Base-by-base conservation (phyloP, 2,329 filamentous ascomycete species). In the Truncatella angustata region DNA sequence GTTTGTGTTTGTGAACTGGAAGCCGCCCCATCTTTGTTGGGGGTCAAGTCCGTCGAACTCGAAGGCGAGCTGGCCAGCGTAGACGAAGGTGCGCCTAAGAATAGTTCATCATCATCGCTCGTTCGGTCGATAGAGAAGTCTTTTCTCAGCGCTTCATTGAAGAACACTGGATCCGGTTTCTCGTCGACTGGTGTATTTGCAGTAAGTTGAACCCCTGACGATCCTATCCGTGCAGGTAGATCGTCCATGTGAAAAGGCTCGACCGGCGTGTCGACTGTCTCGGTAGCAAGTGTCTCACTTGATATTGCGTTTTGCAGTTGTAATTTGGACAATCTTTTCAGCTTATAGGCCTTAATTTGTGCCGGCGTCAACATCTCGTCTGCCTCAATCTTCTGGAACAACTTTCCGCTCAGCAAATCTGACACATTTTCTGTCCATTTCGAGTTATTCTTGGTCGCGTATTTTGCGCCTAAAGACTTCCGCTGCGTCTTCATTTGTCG, bases 291-390 rank as follows among this genome's bases (percentile, higher is more conserved):
- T 28, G 54, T 61, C 35, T 72, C 69, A 35, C 59, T 62, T 37
- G 62, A 65, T 39, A 56, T 59, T 49, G 68, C 56, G 21, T 26
- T 16, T 16, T n/a, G 59, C 24, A 66, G 55, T 37, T 69, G 66
- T 23, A 54, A 49, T 34, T 46, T 50, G 12, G 67, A 67, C 34
- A 70, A 64, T 16, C 72, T 66, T 50, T 68, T 73, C 60, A 65
- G 68, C 45, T 70, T 74, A 20, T 76, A 71, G 46, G 73, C 70
- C 57, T 80, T 73, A 21, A 84, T 67, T 34, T 76, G 74, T 30
- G 74, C 72, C 16, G 80, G 76, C 10, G 80, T 79, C 11, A 84
- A 65, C 70, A 84, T 81, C 66, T 86, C 82, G 48, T 84, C 79
- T 0, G 75, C 81, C 55, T 85, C 80, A 49, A 80, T 72, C 43